Evolutionary conservation across 805 yeast species (phyloP).

Genomic region (Yarrowia sp.): DNA sequence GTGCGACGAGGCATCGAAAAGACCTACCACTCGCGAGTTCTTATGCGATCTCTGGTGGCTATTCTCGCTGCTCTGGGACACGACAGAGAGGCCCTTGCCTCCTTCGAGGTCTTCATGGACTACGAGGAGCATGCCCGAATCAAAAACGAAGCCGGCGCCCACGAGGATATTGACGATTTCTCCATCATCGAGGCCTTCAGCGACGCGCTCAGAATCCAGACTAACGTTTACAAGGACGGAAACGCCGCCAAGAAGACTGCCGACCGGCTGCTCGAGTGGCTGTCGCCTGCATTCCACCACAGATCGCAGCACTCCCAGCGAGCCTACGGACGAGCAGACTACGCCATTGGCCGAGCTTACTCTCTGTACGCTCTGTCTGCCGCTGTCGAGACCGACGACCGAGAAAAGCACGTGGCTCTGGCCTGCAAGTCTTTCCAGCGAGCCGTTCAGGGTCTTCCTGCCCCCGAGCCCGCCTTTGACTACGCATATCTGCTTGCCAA

Average conservation of each 20-base stretch:
- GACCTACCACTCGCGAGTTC: slow-evolving; percentile 50
- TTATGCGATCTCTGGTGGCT: slow-evolving; percentile 48
- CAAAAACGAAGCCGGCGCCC: slow-evolving; percentile 45
- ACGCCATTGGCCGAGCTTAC: slow-evolving; percentile 41
- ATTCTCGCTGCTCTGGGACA: slow-evolving; percentile 46
- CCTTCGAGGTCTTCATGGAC: slow-evolving; percentile 48
- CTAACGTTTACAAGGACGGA: slow-evolving; percentile 40
- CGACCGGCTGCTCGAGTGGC: slow-evolving; percentile 40
- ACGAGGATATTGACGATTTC: slow-evolving; percentile 43
- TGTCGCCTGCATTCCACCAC: slow-evolving; percentile 32
- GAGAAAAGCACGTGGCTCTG: slow-evolving; percentile 37
- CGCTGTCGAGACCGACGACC: slow-evolving; percentile 39
- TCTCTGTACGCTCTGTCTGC: slow-evolving; percentile 41
- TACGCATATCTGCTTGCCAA: slow-evolving; percentile 48
- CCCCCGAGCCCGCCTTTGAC: slow-evolving; percentile 41
- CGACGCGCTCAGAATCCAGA: slow-evolving; percentile 41
- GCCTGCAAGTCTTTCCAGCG: slow-evolving; percentile 43
- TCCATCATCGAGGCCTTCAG: slow-evolving; percentile 42
- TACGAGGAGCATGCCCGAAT: slow-evolving; percentile 47
- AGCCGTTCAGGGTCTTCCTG: slow-evolving; percentile 40
- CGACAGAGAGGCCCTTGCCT: slow-evolving; percentile 48
- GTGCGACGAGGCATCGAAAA: slow-evolving; percentile 43
- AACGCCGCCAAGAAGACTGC: slow-evolving; percentile 42
- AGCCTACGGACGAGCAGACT: slow-evolving; percentile 7
- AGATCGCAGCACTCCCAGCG: slow-evolving; percentile 29